phyloP scores from a whole-genome alignment of 225 moss, liverwort and hornwort genomes.

The Straminergon stramineum region DNA sequence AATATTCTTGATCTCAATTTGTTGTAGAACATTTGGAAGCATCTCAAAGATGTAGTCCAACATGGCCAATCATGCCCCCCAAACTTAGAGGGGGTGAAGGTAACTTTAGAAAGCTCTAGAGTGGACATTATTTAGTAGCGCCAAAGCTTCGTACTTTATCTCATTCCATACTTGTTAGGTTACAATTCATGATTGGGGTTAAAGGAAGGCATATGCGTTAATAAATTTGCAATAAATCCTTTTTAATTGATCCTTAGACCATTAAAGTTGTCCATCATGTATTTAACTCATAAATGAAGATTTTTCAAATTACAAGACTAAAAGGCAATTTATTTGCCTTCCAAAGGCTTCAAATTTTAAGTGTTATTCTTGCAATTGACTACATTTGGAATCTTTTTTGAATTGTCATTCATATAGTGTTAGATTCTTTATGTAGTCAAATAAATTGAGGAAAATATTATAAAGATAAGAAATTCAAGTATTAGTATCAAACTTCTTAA shows the following conservation, averaged over 20 bases:
- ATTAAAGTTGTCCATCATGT: background rate
- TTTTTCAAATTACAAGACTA: too few species aligned
- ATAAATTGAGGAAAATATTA: background rate
- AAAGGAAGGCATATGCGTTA: fast-evolving
- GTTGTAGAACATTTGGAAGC: too few species aligned
- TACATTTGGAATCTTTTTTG: background rate
- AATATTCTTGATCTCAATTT: too few species aligned
- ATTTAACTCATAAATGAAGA: background rate
- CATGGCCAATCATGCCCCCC: too few species aligned
- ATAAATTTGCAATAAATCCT: background rate
- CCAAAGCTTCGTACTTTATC: too few species aligned
- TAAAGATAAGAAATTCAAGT: background rate
- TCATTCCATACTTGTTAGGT: background rate
- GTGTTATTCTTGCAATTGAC: background rate
- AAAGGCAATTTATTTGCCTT: background rate
- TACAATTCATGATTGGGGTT: background rate
- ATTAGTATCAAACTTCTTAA: background rate
- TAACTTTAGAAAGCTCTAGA: too few species aligned
- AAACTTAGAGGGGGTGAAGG: too few species aligned
- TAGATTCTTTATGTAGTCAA: background rate
- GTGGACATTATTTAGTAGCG: too few species aligned
- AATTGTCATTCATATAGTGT: background rate
- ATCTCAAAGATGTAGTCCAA: too few species aligned
- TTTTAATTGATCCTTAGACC: background rate
- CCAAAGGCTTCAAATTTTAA: background rate